Base-by-base conservation (phyloP, 306 rosid genomes). In the Gynostemma pentaphyllum region DNA sequence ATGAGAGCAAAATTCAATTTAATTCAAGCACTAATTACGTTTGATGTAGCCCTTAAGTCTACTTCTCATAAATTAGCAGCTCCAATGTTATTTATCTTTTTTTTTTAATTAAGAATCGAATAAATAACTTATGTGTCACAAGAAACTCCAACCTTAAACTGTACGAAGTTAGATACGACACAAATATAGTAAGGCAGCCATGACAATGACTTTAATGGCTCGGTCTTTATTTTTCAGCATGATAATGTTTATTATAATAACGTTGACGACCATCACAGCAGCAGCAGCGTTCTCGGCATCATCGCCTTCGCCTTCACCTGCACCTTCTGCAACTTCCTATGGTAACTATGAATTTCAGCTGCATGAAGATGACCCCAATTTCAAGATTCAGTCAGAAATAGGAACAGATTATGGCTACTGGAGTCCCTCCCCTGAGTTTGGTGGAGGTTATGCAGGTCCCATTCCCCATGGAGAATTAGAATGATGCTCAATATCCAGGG, bases 371-470 rank as follows among this genome's bases (percentile, higher is more conserved):
- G 65, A 64, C 7, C 53, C 47, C n/a, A 66, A 18, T 26, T 13
- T 36, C 54, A 22, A 28, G 15, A 37, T 16, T 47, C 9, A 23
- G 21, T 28, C 79, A 2, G 74, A 55, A 48, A 69, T 47, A 9
- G 40, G 55, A 7, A 23, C 52, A 11, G 90, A 88, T 65, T 79
- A 85, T 26, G 80, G 70, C 34, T 14, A 26, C 48, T 77, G 83
- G 84, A 26, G 46, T 66, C 86, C 87, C 9, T 6, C 76, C 40
- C 88, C 94, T 14, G 22, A 49, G 23, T 29, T n/a, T 8, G 60
- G 80, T n/a, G 72, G 80, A 62, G 81, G 72, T 11, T 5, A 1
- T n/a, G 49, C 44, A 12, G 81, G 78, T 68, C 87, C 87, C 19
- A 57, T 83, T 68, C 96, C 87, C 41, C 94, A 83, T 42, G 59